Percentiles rank a stretch among this genome's conserved stretches.
phyloP scores from a whole-genome alignment of 106 monocot species.

The Acorus calamus region DNA sequence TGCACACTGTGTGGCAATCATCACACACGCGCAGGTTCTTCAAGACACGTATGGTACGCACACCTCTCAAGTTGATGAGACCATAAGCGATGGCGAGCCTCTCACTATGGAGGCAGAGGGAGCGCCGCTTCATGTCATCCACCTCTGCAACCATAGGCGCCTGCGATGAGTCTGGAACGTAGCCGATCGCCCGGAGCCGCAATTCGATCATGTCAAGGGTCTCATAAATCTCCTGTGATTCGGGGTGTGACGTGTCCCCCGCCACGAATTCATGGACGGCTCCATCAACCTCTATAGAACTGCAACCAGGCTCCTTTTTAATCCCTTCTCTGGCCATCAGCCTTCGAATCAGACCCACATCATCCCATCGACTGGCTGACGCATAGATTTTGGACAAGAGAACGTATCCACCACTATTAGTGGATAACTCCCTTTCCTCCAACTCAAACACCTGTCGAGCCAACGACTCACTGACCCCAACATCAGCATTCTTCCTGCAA shows the following conservation, averaged over 20 bases:
- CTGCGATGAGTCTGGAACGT: slow-evolving; percentile 34
- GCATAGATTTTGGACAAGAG: slow-evolving; percentile 64
- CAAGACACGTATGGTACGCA: slow-evolving; percentile 39
- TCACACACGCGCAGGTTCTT: slow-evolving; percentile 70
- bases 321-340: slow-evolving; percentile 59
- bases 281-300: slow-evolving; percentile 59
- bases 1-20: slow-evolving; percentile 53
- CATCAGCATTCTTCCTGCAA: slow-evolving; percentile 26
- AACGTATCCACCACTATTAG: slow-evolving; percentile 39
- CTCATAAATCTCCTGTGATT: slow-evolving; percentile 33
- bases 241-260: slow-evolving; percentile 55
- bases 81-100: slow-evolving; percentile 66
- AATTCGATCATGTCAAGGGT: slow-evolving; percentile 29
- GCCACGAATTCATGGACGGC: slow-evolving; percentile 58
- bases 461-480: slow-evolving; percentile 30
- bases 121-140: slow-evolving; percentile 16
- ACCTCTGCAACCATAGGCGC: slow-evolving; percentile 34
- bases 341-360: slow-evolving; percentile 39
- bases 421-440: slow-evolving; percentile 9
- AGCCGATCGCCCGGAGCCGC: slow-evolving; percentile 23
- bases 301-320: slow-evolving; percentile 66
- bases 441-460: slow-evolving; percentile 31
- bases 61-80: slow-evolving; percentile 23
- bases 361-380: slow-evolving; percentile 52
- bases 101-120: slow-evolving; percentile 55